These are phyloP conservation scores for Pseudozyma sp. DNA, from an alignment of 1,284 basidiomycete species.

Conservation along the genomic window DNA sequence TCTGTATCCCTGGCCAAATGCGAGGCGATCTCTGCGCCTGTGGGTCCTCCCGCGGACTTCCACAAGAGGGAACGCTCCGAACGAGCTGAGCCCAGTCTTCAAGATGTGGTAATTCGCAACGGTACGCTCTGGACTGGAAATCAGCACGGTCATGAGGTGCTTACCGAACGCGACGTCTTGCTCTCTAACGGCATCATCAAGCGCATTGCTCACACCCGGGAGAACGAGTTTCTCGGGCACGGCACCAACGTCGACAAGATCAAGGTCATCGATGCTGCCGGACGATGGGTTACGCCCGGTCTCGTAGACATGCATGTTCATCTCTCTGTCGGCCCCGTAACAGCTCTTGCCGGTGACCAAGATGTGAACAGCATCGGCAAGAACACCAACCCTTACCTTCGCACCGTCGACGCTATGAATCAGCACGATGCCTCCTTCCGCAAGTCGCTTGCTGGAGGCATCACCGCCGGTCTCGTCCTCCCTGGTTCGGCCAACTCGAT, in stretches of 20 bases:
- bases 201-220: conserved; percentile 55
- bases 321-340: conserved; percentile 71
- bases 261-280: conserved; percentile 48
- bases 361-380: conserved; percentile 72
- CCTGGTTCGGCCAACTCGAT: conserved; percentile 76
- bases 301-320: conserved; percentile 85
- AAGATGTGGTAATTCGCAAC: conserved; percentile 79
- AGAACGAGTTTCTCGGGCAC: conserved; percentile 2
- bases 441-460: conserved; percentile 75
- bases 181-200: conserved; percentile 71
- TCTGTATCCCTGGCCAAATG: conserved; percentile 44
- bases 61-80: conserved; percentile 76
- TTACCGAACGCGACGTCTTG: conserved; percentile 72
- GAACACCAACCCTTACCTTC: conserved; percentile 76
- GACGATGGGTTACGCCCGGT: conserved; percentile 67
- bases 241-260: neutral
- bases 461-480: conserved; percentile 78
- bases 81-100: conserved; percentile 75
- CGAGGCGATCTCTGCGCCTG: conserved; percentile 28
- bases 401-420: conserved; percentile 76
- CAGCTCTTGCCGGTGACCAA: conserved; percentile 70
- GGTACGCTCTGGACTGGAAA: conserved; percentile 83
- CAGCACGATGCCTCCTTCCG: conserved; percentile 75
- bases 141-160: conserved; percentile 75
- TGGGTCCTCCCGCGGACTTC: conserved; percentile 73